Evolutionary conservation across 2,329 filamentous ascomycete genomes (phyloP), one percentile per base, ranked within the genome.

Genomic region (Clonostachys sp.): DNA sequence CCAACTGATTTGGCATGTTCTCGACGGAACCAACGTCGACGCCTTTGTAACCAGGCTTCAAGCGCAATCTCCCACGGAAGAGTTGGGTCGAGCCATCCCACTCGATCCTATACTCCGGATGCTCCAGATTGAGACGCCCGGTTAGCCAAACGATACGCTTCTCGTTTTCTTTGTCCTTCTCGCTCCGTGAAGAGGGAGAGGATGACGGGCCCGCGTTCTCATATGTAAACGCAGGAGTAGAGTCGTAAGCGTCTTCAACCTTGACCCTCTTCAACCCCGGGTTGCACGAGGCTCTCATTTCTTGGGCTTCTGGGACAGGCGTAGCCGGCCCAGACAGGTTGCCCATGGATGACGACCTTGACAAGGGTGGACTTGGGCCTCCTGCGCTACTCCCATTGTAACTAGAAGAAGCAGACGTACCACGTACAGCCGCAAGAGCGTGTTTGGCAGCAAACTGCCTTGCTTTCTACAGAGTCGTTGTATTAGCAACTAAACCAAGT

Each of bases 371-470:
- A 10, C 24, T 30, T 30, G 24, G 24, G 24, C 24, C 24, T 10
- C 8, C 24, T 5, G 24, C 24, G 24, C 24, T 30, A 30, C 24
- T 30, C 24, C 10, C 24, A 10, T 30, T 30, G 24, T 30, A 30
- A 30, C 24, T 30, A 10, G 24, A 30, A 4, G 24, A 30, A 30
- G 24, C 12, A 35, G 36, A 55, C 20, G 59, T 50, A 4, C 38
- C 46, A 17, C 58, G 55, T 14, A 78, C 62, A 62, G 67, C 77
- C 8, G 66, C 58, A 18, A 73, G 53, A 20, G 75, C 75, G 12
- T 66, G 68, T 53, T 69, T 71, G 18, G 78, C 76, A 1, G 78
- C 77, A 51, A 73, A 78, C 50, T 72, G 66, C 58, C 77, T 80
- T 20, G 79, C 77, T 35, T 72, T 58, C 62, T 70, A 43, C 3